These are phyloP conservation scores for Nicotiana knightiana DNA, from an alignment of 257 asterid species.

Conservation along the genomic window DNA sequence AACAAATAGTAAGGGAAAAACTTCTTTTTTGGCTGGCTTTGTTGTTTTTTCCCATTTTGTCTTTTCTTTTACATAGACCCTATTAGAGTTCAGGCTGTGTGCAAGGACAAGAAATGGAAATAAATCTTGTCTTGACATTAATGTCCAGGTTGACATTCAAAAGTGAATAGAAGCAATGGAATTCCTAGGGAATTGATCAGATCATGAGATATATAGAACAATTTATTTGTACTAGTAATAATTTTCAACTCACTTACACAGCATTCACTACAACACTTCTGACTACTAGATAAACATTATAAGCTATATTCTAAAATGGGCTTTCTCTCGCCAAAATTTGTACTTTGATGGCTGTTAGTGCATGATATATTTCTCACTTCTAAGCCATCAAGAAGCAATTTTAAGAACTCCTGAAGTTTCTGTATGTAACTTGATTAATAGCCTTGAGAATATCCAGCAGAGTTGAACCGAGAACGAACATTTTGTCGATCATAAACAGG, in stretches of 20 bases:
- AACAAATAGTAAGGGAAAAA: not conserved
- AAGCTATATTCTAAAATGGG: constrained; percentile 8
- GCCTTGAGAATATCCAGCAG: constrained; percentile 33
- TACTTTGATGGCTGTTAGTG: not conserved
- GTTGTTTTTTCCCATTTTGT: not conserved
- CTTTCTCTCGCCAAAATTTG: constrained; percentile 1
- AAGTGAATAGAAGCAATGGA: not conserved
- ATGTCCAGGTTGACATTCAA: not conserved
- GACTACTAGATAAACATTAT: not conserved
- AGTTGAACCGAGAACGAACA: constrained; percentile 35
- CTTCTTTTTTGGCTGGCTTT: not conserved
- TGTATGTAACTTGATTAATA: constrained; percentile 30
- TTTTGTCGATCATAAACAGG: constrained; percentile 30
- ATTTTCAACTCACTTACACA: not conserved
- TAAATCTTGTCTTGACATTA: not conserved
- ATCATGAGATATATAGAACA: not conserved
- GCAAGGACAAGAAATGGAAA: constrained; percentile 6
- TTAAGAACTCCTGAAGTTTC: constrained; percentile 18
- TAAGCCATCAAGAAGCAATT: constrained; percentile 23
- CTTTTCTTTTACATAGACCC: not conserved
- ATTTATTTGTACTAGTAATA: not conserved
- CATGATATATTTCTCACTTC: not conserved
- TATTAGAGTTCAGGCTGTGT: not conserved
- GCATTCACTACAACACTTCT: not conserved
- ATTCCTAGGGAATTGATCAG: not conserved